A percentile compares a stretch with the other conserved stretches of the same genome.
phyloP scores from a whole-genome alignment of 2,329 filamentous ascomycete genomes.

The Colletotrichum sp. region DNA sequence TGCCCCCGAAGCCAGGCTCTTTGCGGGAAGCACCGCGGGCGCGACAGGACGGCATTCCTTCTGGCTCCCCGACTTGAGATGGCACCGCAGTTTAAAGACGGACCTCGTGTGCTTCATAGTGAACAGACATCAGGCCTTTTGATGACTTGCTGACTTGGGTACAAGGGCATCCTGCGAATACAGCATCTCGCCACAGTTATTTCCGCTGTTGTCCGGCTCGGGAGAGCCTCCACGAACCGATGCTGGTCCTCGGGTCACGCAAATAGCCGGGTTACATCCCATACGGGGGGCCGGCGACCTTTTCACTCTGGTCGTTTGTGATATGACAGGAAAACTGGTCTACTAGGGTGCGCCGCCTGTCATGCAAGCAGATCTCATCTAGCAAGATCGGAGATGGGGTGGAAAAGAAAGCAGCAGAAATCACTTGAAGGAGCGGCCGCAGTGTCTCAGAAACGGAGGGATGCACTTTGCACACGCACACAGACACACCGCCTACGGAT shows the following conservation, averaged over 20 bases:
- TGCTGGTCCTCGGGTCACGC: neutral
- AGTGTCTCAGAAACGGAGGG: neutral
- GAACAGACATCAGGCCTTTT: neutral
- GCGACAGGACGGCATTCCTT: neutral
- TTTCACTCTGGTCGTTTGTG: neutral
- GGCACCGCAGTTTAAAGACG: neutral
- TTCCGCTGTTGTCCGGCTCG: neutral
- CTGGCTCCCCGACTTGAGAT: neutral
- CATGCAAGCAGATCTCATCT: neutral
- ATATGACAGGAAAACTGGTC: neutral
- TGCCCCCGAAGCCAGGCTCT: neutral
- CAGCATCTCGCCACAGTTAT: neutral
- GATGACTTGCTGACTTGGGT: neutral
- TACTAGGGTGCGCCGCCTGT: neutral
- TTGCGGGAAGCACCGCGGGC: neutral
- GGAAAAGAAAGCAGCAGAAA: neutral
- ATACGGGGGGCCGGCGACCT: neutral
- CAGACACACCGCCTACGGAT: neutral
- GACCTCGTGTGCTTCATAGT: neutral
- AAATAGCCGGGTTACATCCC: neutral
- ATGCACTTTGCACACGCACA: neutral
- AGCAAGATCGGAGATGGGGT: slow-evolving; percentile 1
- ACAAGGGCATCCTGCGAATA: neutral
- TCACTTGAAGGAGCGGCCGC: neutral
- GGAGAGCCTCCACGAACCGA: neutral